phyloP scores from a whole-genome alignment of 345 rosid genomes.

The Rhizophora mangle region DNA sequence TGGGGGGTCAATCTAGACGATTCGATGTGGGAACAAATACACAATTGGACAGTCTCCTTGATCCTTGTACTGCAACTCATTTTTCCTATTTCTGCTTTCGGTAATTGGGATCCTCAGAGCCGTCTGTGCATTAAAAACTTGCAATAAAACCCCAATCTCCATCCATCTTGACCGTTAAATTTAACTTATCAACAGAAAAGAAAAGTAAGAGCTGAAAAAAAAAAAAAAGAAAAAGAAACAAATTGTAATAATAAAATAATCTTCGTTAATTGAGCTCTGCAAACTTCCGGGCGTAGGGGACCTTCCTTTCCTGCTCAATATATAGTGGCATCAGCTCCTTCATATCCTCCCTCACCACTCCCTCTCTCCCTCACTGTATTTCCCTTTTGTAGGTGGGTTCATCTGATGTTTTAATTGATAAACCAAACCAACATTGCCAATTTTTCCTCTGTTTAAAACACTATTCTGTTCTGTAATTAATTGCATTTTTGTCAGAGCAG shows the following conservation, averaged over 20 bases:
- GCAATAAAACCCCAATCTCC: too few relatives aligned
- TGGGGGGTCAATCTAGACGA: too few relatives aligned
- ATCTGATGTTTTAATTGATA: slow-evolving; percentile 45
- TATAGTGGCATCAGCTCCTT: slow-evolving; percentile 38
- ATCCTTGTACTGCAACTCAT: too few relatives aligned
- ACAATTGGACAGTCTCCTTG: too few relatives aligned
- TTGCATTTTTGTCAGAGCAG: not conserved
- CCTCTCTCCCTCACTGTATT: slow-evolving; percentile 11
- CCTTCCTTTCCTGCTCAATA: slow-evolving; percentile 55
- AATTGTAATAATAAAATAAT: slow-evolving; percentile 2
- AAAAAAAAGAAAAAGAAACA: not conserved
- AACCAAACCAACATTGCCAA: slow-evolving; percentile 42
- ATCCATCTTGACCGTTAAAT: too few relatives aligned
- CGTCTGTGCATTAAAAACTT: too few relatives aligned
- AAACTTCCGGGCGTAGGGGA: slow-evolving; percentile 31
- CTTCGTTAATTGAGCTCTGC: slow-evolving; percentile 43
- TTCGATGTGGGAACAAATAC: too few relatives aligned
- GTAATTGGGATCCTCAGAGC: too few relatives aligned
- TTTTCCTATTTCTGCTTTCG: too few relatives aligned
- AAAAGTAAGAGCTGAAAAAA: not conserved
- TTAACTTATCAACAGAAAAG: too few relatives aligned
- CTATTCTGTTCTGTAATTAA: slow-evolving; percentile 12
- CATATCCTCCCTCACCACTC: slow-evolving; percentile 25
- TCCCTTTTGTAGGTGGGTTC: slow-evolving; percentile 24
- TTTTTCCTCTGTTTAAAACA: not conserved